These are phyloP conservation scores for Galerina marginata DNA, from an alignment of 768 basidiomycete genomes.

Conservation along the genomic window DNA sequence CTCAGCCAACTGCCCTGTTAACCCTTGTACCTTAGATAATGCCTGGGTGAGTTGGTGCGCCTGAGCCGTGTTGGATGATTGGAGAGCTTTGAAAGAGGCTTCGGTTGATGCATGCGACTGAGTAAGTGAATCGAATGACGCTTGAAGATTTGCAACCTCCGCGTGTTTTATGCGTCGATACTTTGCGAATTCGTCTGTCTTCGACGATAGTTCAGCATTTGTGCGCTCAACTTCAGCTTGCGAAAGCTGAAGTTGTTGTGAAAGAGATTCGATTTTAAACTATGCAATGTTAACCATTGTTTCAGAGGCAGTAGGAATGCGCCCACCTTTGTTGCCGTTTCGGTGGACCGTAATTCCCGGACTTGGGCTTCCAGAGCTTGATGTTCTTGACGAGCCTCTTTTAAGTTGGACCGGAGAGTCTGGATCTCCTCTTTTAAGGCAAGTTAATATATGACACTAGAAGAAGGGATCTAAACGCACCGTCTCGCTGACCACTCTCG, in stretches of 20 bases:
- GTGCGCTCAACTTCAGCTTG: conserved; percentile 78
- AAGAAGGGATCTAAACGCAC: conserved; percentile 44
- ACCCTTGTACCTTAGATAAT: conserved; percentile 72
- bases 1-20: conserved; percentile 81
- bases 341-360: conserved; percentile 73
- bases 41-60: conserved; percentile 80
- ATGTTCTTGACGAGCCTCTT: conserved; percentile 77
- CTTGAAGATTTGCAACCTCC: conserved; percentile 76
- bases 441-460: conserved; percentile 12
- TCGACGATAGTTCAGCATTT: conserved; percentile 67
- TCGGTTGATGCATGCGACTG: conserved; percentile 72
- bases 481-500: conserved; percentile 74
- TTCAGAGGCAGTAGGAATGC: neutral
- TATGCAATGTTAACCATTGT: conserved; percentile 32
- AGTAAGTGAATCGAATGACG: conserved; percentile 73
- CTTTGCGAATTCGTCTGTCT: conserved; percentile 83
- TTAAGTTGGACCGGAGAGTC: conserved; percentile 68
- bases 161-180: conserved; percentile 83
- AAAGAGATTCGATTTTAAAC: conserved; percentile 87
- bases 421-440: conserved; percentile 67
- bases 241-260: conserved; percentile 81
- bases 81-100: conserved; percentile 73
- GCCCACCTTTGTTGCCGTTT: conserved; percentile 75
- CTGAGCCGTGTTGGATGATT: conserved; percentile 73
- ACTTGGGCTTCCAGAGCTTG: conserved; percentile 69